phyloP scores from a whole-genome alignment of 305 asterid genomes.

The Rubia tinctorum region DNA sequence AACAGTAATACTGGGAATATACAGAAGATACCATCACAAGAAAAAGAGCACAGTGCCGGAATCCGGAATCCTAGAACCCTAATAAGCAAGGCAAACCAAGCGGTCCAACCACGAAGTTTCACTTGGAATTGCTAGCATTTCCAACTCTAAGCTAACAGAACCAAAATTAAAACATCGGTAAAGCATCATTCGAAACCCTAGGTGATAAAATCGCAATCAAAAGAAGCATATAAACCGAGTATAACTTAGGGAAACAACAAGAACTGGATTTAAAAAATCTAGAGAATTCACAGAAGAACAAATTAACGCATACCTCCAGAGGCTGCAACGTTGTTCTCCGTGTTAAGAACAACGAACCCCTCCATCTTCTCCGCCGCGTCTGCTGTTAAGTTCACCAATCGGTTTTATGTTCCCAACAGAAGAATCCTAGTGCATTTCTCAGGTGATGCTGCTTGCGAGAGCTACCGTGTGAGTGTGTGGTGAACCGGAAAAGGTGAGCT shows the following conservation, averaged over 20 bases:
- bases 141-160: background rate
- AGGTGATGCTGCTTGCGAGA: background rate
- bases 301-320: constrained; percentile 3
- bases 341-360: constrained; percentile 10
- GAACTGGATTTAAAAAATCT: background rate
- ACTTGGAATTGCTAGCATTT: background rate
- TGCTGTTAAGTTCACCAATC: background rate
- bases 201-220: background rate
- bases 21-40: background rate
- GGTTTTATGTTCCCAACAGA: background rate
- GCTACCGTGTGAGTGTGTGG: background rate
- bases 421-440: background rate
- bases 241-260: background rate
- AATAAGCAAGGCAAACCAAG: background rate
- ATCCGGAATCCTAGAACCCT: constrained; percentile 2
- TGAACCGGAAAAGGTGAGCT: constrained; percentile 1
- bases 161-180: background rate
- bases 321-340: constrained; percentile 11
- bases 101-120: background rate
- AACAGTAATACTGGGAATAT: background rate
- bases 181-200: background rate
- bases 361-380: constrained; percentile 12
- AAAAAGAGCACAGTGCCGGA: background rate
- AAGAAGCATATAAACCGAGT: background rate
- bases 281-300: background rate